Conservation (phyloP, 2,329 filamentous ascomycete genomes). For the Aspergillus tamarii region DNA sequence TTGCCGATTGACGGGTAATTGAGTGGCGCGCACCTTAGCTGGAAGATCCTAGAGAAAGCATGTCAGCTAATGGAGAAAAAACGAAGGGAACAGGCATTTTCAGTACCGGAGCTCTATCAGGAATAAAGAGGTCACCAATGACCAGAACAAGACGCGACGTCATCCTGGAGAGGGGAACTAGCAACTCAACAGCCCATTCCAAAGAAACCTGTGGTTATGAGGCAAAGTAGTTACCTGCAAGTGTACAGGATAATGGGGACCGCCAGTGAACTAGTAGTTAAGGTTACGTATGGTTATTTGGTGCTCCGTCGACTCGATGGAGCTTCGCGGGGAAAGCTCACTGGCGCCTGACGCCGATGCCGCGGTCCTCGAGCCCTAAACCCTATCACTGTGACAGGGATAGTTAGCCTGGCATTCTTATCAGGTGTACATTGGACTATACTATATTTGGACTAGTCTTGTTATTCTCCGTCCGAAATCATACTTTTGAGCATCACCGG, state of each 20-base stretch:
- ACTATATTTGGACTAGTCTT: neutral
- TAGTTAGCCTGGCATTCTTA: neutral
- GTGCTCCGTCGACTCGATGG: constrained; percentile 15
- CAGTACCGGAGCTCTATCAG: constrained; percentile 77
- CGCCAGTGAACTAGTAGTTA: constrained; percentile 13
- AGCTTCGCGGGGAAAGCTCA: constrained; percentile 28
- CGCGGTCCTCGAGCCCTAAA: constrained; percentile 17
- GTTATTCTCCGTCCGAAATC: neutral
- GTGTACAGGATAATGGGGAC: neutral
- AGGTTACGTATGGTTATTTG: constrained; percentile 16
- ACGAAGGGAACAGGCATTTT: constrained; percentile 12
- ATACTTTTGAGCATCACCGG: neutral
- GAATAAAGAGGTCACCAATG: constrained; percentile 91
- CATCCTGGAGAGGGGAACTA: constrained; percentile 46
- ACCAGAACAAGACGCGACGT: constrained; percentile 90
- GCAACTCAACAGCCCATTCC: constrained; percentile 35
- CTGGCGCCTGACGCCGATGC: constrained; percentile 8
- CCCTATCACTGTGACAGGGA: constrained; percentile 12
- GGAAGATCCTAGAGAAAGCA: constrained; percentile 69
- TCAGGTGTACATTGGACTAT: neutral
- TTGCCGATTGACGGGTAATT: neutral
- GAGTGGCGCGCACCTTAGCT: constrained; percentile 66
- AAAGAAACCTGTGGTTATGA: constrained; percentile 7
- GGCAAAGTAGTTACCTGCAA: neutral
- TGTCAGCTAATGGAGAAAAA: constrained; percentile 23